These are phyloP conservation scores for Fusarium sp. DNA, from an alignment of 2,329 filamentous ascomycete species.

Conservation along the genomic window DNA sequence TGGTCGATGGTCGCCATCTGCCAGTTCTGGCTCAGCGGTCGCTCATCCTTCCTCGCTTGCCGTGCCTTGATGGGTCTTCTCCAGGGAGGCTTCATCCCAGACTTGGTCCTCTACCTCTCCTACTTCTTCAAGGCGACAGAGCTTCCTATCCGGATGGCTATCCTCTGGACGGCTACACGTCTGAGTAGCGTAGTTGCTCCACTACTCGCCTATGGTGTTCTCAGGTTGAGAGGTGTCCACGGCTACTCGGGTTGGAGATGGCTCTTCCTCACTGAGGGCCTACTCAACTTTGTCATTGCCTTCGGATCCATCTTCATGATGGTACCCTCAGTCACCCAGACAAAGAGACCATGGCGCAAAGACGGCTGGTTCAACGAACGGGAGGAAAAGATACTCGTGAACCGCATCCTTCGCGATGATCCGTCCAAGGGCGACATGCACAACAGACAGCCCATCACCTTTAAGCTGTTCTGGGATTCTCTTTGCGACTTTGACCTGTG, in stretches of 20 bases:
- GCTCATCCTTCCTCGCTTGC: constrained; percentile 1
- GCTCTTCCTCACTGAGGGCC: background rate
- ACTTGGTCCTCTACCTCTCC: constrained; percentile 69
- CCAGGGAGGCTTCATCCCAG: constrained; percentile 26
- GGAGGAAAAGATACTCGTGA: constrained; percentile 66
- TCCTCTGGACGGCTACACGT: background rate
- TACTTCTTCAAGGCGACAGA: constrained; percentile 65
- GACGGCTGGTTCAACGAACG: background rate
- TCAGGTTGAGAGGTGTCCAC: background rate
- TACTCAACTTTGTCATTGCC: background rate
- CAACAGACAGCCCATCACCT: constrained; percentile 64
- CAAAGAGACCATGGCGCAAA: background rate
- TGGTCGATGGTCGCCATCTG: background rate
- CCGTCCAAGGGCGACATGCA: constrained; percentile 67
- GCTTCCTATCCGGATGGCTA: background rate
- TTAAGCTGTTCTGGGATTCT: constrained; percentile 54
- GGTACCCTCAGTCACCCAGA: background rate
- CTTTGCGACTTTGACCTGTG: background rate
- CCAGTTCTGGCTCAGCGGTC: constrained; percentile 50
- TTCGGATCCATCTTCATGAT: background rate
- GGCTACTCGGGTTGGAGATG: background rate
- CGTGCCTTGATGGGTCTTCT: constrained; percentile 12
- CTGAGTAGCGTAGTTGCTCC: background rate
- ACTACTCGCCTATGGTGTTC: background rate
- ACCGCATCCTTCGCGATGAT: constrained; percentile 65